phyloP scores from a whole-genome alignment of 129 eudicot species.

The Helianthus tuberosus region DNA sequence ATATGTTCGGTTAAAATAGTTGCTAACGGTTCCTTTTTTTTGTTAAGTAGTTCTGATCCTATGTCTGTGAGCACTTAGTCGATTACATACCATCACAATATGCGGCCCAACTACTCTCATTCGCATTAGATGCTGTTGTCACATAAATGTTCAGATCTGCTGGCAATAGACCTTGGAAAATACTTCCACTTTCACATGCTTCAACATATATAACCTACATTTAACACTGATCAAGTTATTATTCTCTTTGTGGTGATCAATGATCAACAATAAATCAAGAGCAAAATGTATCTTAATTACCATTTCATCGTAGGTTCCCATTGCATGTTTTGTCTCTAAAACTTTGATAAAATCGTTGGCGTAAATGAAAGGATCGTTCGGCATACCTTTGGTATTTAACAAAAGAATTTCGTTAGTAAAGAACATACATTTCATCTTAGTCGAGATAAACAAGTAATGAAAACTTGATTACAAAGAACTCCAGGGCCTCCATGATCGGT shows the following conservation, averaged over 20 bases:
- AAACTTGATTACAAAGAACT: conserved; percentile 46
- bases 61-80: too few relatives aligned
- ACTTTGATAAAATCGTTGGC: conserved; percentile 66
- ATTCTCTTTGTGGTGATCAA: background rate
- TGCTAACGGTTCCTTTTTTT: too few relatives aligned
- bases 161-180: conserved; percentile 77
- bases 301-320: conserved; percentile 72
- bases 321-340: conserved; percentile 55
- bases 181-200: conserved; percentile 82
- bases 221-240: background rate
- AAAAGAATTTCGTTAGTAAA: background rate
- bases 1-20: too few relatives aligned
- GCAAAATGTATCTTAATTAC: conserved; percentile 34
- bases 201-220: conserved; percentile 65
- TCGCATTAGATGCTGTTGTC: conserved; percentile 63
- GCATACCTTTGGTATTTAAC: conserved; percentile 57
- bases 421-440: background rate
- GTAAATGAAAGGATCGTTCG: conserved; percentile 47
- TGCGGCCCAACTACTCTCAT: conserved; percentile 70
- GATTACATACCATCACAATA: conserved; percentile 58
- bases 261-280: background rate
- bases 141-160: conserved; percentile 54
- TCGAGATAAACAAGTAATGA: background rate
- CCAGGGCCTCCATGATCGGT: conserved; percentile 86
- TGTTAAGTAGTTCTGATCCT: too few relatives aligned